Conservation (phyloP, 257 asterid species). For the Salvia hispanica region DNA sequence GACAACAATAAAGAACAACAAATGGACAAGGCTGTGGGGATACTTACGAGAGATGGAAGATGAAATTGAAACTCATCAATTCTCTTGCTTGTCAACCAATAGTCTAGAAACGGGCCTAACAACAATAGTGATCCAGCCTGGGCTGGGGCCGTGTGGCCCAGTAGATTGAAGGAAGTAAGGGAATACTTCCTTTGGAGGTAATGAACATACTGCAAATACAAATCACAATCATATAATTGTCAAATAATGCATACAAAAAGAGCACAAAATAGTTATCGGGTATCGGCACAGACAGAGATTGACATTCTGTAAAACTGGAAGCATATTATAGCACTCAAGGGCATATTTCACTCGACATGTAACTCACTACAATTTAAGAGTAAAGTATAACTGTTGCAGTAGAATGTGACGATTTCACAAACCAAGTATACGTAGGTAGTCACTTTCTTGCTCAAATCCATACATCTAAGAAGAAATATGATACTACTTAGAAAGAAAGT, state of each 20-base stretch:
- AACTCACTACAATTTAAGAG: constrained; percentile 4
- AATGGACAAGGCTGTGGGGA: constrained; percentile 20
- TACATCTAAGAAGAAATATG: too few species aligned
- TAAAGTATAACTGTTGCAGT: constrained; percentile 13
- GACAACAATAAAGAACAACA: neutral
- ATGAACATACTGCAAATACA: constrained; percentile 87
- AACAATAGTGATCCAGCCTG: constrained; percentile 89
- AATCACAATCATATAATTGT: constrained; percentile 18
- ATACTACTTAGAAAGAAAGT: too few species aligned
- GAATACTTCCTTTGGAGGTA: constrained; percentile 94
- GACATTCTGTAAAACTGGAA: neutral
- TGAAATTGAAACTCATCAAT: constrained; percentile 69
- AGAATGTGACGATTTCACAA: neutral
- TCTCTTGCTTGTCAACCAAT: constrained; percentile 92
- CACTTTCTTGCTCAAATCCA: neutral
- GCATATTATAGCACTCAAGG: constrained; percentile 24
- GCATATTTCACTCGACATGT: constrained; percentile 9
- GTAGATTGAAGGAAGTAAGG: constrained; percentile 90
- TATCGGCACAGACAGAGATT: neutral
- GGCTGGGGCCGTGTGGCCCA: constrained; percentile 97
- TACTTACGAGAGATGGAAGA: constrained; percentile 68
- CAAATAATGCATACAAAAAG: constrained; percentile 30
- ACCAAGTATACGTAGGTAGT: constrained; percentile 11
- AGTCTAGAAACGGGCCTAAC: constrained; percentile 91
- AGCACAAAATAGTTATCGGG: neutral